Base-by-base conservation (phyloP, 2,329 filamentous ascomycete genomes). In the Clarireedia homoeocarpa region DNA sequence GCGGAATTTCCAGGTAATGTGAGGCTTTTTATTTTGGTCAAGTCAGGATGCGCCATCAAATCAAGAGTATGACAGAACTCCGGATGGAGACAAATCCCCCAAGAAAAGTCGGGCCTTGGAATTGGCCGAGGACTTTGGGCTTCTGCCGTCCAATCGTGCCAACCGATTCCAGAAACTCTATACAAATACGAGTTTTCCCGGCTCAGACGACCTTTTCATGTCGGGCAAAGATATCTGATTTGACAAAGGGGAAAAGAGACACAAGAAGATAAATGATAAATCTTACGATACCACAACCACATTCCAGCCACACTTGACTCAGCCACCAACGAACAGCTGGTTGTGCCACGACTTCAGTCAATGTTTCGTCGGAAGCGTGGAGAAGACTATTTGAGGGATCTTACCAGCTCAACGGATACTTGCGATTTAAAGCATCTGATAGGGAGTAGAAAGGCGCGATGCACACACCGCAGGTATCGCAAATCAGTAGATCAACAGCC, bases 311-410 rank as follows among this genome's bases (percentile, higher is more conserved):
- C 20, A 24, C 5, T 26, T 46, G 14, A 50, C 46, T 23, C 45
- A 50, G 52, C 52, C 52, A 55, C 52, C 36, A 42, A 24, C 20
- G 14, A 40, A n/a, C 15, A 36, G 52, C 46, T 55, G 52, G 27
- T 30, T 30, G 46, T 55, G 52, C 52, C 52, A 55, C 52, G 52
- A 55, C 52, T 49, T 50, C n/a, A 9, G 26, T 50, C n/a, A 9
- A 39, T 55, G 52, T 55, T 50, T 55, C 52, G 49, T 20, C 7
- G 44, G 14, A 55, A 55, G 49, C 52, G 52, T 55, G 52, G 52
- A 55, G 52, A 54, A 42, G n/a, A 34, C 6, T 24, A 34, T n/a
- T 49, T 10, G 45, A 20, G 42, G 14, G 14, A 55, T 49, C 52
- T 49, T 49, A 55, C 46, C 52, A 49, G 30, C 36, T 55, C 42